phyloP scores from a whole-genome alignment of 2,329 filamentous ascomycete genomes.

The Calycina herbarum region DNA sequence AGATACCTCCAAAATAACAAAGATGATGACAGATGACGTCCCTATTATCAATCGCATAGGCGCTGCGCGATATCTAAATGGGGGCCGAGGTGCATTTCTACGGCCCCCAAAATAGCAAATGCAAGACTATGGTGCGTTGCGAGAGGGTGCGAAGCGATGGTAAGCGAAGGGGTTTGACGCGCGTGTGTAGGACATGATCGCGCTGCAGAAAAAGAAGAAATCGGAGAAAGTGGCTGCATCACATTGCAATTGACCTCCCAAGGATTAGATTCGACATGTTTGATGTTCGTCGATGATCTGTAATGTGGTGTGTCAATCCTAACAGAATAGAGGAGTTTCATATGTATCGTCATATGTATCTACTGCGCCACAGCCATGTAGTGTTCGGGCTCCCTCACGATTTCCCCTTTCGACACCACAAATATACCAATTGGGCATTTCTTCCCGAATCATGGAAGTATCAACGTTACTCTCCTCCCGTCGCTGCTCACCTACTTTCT shows the following conservation, averaged over 20 bases:
- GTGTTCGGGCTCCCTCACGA: background rate
- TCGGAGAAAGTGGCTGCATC: no score
- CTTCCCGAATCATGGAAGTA: background rate
- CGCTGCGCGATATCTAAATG: background rate
- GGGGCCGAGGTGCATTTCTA: background rate
- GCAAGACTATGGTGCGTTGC: background rate
- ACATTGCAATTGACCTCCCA: no score
- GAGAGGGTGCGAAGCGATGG: background rate
- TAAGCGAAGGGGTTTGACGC: slow-evolving; percentile 3
- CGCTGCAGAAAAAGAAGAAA: background rate
- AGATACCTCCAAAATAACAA: background rate
- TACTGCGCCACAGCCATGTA: background rate
- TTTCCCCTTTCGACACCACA: background rate
- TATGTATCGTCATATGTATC: background rate
- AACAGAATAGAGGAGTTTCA: background rate
- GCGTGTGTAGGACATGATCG: background rate
- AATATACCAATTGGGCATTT: background rate
- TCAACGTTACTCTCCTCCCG: background rate
- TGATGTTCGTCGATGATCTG: background rate
- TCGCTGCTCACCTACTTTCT: slow-evolving; percentile 2
- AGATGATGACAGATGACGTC: slow-evolving; percentile 7
- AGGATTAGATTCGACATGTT: no score
- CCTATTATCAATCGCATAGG: background rate
- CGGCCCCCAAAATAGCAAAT: slow-evolving; percentile 11
- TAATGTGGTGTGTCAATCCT: background rate